These are phyloP conservation scores for Xanthoconium stramineum DNA, from an alignment of 768 basidiomycete species.

Conservation along the genomic window DNA sequence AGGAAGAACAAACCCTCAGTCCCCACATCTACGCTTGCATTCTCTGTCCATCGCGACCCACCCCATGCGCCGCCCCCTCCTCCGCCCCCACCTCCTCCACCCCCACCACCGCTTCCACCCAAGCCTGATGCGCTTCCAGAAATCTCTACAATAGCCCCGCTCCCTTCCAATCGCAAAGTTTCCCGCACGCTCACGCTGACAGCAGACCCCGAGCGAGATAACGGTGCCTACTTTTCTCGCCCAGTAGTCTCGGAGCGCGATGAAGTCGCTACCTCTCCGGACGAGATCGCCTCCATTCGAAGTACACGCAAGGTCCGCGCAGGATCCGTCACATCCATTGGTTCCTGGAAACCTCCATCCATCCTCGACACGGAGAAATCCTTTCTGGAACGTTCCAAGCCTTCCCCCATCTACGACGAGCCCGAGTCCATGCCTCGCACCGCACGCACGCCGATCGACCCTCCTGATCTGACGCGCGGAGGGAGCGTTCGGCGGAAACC, in stretches of 20 bases:
- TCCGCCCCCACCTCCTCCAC: neutral
- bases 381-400: conserved; percentile 20
- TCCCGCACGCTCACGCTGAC: conserved; percentile 18
- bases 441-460: conserved; percentile 21
- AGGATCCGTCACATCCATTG: conserved; percentile 25
- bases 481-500: conserved; percentile 33
- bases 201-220: conserved; percentile 25
- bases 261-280: conserved; percentile 16
- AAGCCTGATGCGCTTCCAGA: conserved; percentile 10
- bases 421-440: conserved; percentile 24
- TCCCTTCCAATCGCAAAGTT: conserved; percentile 14
- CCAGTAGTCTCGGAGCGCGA: conserved; percentile 17
- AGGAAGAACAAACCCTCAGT: conserved; percentile 21
- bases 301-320: conserved; percentile 21
- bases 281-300: conserved; percentile 17
- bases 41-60: conserved; percentile 8
- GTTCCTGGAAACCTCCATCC: conserved; percentile 28
- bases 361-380: conserved; percentile 22
- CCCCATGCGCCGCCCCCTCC: neutral
- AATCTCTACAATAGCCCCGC: neutral
- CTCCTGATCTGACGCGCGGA: conserved; percentile 21
- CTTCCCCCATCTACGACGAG: conserved; percentile 26
- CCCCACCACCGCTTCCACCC: neutral
- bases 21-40: neutral
- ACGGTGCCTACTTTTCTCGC: conserved; percentile 16